These are phyloP conservation scores for Megacollybia marginata DNA, from an alignment of 768 basidiomycete genomes.

Conservation along the genomic window DNA sequence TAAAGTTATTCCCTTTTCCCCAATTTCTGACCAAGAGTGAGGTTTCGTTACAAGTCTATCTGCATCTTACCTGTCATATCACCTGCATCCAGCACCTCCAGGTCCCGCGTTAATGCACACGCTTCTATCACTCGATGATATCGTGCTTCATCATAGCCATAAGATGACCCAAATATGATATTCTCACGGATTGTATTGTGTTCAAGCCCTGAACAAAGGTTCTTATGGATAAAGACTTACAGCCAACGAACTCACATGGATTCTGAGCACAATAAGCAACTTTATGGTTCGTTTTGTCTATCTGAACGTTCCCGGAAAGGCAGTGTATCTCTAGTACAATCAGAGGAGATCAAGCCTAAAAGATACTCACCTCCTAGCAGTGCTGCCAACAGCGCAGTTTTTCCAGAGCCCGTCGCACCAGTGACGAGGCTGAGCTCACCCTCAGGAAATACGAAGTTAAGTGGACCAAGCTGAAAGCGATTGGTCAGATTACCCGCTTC, in stretches of 20 bases:
- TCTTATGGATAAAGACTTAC: slow-evolving; percentile 9
- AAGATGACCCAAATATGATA: slow-evolving; percentile 63
- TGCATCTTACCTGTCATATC: slow-evolving; percentile 57
- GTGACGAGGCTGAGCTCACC: slow-evolving; percentile 53
- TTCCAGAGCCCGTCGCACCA: slow-evolving; percentile 65
- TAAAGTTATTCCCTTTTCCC: slow-evolving; percentile 72
- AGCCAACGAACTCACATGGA: slow-evolving; percentile 36
- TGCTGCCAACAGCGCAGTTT: slow-evolving; percentile 55
- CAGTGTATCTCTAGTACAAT: slow-evolving; percentile 48
- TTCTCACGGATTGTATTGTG: slow-evolving; percentile 79
- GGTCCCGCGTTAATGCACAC: slow-evolving; percentile 67
- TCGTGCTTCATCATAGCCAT: slow-evolving; percentile 52
- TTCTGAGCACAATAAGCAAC: slow-evolving; percentile 68
- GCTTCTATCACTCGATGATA: slow-evolving; percentile 66
- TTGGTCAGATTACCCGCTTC: slow-evolving; percentile 19
- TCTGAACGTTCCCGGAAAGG: slow-evolving; percentile 40
- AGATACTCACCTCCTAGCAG: slow-evolving; percentile 52
- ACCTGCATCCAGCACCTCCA: slow-evolving; percentile 66
- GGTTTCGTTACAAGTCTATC: background rate
- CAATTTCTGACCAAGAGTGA: slow-evolving; percentile 43
- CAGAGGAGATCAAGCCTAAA: background rate
- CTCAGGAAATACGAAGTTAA: slow-evolving; percentile 50
- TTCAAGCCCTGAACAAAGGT: slow-evolving; percentile 50
- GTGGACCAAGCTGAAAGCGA: slow-evolving; percentile 48
- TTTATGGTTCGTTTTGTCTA: slow-evolving; percentile 49